Conservation (phyloP, 495 filamentous ascomycete species). For the Viridothelium virens region DNA sequence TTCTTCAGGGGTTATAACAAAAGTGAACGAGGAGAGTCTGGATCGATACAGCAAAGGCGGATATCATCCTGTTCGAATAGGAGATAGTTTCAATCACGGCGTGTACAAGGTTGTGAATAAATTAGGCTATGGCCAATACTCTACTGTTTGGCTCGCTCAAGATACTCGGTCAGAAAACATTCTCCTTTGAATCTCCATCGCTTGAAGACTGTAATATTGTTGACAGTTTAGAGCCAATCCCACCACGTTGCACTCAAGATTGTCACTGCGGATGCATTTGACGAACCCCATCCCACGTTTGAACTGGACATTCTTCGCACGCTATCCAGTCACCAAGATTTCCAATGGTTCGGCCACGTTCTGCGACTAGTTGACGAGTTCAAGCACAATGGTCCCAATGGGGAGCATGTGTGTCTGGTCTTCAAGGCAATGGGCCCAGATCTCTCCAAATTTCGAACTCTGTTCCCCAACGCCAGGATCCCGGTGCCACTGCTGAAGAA, state of each 20-base stretch:
- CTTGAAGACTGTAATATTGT: not conserved
- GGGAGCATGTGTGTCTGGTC: conserved; percentile 33
- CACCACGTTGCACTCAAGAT: conserved; percentile 34
- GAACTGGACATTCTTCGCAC: conserved; percentile 13
- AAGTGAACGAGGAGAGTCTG: not conserved
- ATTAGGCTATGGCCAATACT: conserved; percentile 19
- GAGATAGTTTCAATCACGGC: conserved; percentile 12
- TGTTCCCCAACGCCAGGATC: conserved; percentile 16
- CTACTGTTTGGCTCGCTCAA: conserved; percentile 20
- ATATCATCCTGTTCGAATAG: conserved; percentile 19
- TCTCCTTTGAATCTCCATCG: not conserved
- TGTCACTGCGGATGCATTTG: conserved; percentile 30
- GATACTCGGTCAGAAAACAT: conserved; percentile 9
- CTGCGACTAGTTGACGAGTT: conserved; percentile 29
- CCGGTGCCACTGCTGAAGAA: conserved; percentile 13
- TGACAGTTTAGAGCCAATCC: not conserved
- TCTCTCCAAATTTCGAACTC: not conserved
- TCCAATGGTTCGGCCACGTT: conserved; percentile 19
- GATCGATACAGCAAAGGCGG: conserved; percentile 14
- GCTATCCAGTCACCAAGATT: conserved; percentile 23
- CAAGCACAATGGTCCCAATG: conserved; percentile 33
- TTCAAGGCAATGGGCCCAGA: not conserved
- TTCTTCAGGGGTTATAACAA: not conserved
- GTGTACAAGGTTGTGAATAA: conserved; percentile 18
- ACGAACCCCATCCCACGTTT: not conserved